phyloP scores from a whole-genome alignment of 2,329 filamentous ascomycete genomes.

The Colletotrichum neosansevieriae region DNA sequence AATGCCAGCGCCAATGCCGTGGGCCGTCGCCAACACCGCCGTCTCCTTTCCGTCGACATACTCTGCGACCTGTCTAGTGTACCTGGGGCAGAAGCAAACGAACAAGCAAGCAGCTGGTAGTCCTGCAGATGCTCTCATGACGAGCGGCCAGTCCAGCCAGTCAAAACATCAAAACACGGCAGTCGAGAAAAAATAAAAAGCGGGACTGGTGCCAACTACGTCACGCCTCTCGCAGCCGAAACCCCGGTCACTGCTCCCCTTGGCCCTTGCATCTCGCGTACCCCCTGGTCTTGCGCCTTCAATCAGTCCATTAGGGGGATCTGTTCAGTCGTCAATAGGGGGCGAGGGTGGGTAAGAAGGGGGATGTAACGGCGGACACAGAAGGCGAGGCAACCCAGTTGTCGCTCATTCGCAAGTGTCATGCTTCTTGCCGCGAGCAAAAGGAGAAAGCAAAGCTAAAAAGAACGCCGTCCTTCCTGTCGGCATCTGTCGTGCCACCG shows the following conservation, averaged over 20 bases:
- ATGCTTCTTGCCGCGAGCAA: slow-evolving; percentile 18
- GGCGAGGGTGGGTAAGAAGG: background rate
- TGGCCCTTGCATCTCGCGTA: slow-evolving; percentile 38
- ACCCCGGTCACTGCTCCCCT: slow-evolving; percentile 31
- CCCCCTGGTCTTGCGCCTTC: slow-evolving; percentile 34
- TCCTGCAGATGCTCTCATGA: background rate
- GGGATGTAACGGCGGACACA: slow-evolving; percentile 5
- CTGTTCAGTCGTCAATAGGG: slow-evolving; percentile 19
- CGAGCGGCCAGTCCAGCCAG: slow-evolving; percentile 14
- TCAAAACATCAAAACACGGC: slow-evolving; percentile 14
- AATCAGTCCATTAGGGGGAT: slow-evolving; percentile 31
- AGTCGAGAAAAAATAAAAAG: slow-evolving; percentile 30
- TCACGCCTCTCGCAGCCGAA: slow-evolving; percentile 38
- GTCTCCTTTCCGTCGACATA: slow-evolving; percentile 5
- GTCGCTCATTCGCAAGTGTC: slow-evolving; percentile 5
- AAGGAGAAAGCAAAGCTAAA: slow-evolving; percentile 36
- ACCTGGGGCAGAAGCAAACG: no score
- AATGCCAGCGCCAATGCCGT: slow-evolving; percentile 15
- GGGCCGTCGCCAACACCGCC: slow-evolving; percentile 17
- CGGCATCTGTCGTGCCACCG: slow-evolving; percentile 19
- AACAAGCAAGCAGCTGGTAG: slow-evolving; percentile 14
- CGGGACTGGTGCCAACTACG: slow-evolving; percentile 37
- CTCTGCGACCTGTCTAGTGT: no score
- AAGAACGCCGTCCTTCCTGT: slow-evolving; percentile 28
- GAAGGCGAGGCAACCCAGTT: slow-evolving; percentile 14